Percentiles rank a stretch among this genome's conserved stretches.
These are phyloP conservation scores for Capniomyces stellatus DNA, from an alignment of 371 early-diverging fungal genomes.

Conservation along the genomic window DNA sequence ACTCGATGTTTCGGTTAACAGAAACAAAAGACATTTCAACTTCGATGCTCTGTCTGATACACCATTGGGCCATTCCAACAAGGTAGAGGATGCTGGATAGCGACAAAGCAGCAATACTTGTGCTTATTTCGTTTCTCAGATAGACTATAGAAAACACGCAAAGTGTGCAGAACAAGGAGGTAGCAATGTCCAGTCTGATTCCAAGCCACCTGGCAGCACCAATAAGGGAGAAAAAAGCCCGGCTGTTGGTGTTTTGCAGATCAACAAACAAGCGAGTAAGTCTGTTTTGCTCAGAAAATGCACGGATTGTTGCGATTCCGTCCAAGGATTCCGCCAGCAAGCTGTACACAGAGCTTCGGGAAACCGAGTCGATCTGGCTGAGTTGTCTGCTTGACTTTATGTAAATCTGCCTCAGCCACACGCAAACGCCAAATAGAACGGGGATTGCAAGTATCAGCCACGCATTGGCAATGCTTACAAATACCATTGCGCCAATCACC, in stretches of 20 bases:
- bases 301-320: conserved; percentile 29
- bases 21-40: conserved; percentile 25
- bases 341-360: conserved; percentile 38
- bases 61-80: conserved; percentile 25
- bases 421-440: conserved; percentile 15
- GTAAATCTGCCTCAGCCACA: conserved; percentile 24
- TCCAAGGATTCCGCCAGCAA: conserved; percentile 33
- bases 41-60: conserved; percentile 25
- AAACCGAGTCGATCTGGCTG: conserved; percentile 42
- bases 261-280: conserved; percentile 17
- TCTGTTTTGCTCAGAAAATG: conserved; percentile 14
- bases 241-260: conserved; percentile 22
- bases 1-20: conserved; percentile 32
- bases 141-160: conserved; percentile 24
- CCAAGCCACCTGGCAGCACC: conserved; percentile 27
- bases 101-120: conserved; percentile 21
- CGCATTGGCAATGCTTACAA: conserved; percentile 23
- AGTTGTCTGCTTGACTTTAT: conserved; percentile 35
- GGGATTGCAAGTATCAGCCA: conserved; percentile 26
- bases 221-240: conserved; percentile 27
- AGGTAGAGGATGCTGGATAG: conserved; percentile 24
- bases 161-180: conserved; percentile 24
- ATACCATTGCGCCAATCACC: background rate
- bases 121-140: conserved; percentile 6
- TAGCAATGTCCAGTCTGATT: conserved; percentile 27